Percentiles rank a stretch among this genome's conserved stretches.
Evolutionary conservation across 768 basidiomycete genomes (phyloP).

Genomic region (Lactarius quietus): DNA sequence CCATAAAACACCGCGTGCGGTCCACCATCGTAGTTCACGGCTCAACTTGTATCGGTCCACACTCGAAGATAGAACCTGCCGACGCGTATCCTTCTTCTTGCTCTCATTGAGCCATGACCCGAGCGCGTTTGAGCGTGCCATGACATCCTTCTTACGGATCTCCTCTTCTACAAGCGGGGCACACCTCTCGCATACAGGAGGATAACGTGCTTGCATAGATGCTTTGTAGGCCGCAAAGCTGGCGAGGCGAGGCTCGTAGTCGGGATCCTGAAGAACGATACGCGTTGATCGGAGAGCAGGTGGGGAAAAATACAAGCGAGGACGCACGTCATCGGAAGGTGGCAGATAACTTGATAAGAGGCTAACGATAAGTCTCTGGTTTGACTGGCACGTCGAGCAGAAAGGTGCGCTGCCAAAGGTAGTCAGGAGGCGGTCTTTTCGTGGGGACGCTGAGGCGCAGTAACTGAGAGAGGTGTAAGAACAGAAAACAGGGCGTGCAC

Average conservation of each 20-base stretch:
- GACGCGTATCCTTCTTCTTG: constrained; percentile 58
- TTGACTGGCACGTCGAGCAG: constrained; percentile 88
- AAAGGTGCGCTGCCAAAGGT: constrained; percentile 60
- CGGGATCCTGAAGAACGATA: constrained; percentile 54
- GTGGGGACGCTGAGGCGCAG: constrained; percentile 52
- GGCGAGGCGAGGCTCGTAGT: constrained; percentile 59
- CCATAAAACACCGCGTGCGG: constrained; percentile 67
- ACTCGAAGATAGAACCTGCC: constrained; percentile 42
- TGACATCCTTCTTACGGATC: constrained; percentile 70
- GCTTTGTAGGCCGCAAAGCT: constrained; percentile 67
- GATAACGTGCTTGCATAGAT: constrained; percentile 78
- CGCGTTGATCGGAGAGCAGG: constrained; percentile 4
- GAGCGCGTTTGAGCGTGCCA: constrained; percentile 76
- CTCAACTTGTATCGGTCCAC: constrained; percentile 44
- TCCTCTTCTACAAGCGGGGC: constrained; percentile 78
- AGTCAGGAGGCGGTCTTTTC: constrained; percentile 65
- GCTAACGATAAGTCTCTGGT: constrained; percentile 83
- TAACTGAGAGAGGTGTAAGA: constrained; percentile 4
- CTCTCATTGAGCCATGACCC: constrained; percentile 65
- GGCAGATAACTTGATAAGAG: constrained; percentile 89
- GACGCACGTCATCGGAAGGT: constrained; percentile 57
- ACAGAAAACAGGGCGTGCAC: constrained; percentile 25
- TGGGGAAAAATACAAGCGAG: constrained; percentile 14
- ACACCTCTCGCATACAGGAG: constrained; percentile 78
- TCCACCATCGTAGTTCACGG: constrained; percentile 61